These are phyloP conservation scores for Zanthoxylum bungeanum DNA, from an alignment of 345 rosid genomes.

Conservation along the genomic window DNA sequence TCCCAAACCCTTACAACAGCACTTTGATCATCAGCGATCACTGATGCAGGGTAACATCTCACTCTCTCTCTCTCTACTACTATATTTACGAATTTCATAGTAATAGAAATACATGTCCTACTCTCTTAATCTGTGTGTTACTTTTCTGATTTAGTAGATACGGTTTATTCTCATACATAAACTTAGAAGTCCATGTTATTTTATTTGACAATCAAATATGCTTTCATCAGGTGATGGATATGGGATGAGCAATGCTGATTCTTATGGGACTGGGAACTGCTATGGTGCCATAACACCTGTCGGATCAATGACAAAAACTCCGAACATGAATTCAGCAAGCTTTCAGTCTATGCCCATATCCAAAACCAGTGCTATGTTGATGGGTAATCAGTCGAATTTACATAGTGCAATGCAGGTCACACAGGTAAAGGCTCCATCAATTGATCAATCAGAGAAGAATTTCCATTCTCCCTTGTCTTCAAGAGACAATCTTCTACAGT, in stretches of 20 bases:
- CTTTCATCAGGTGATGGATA: constrained; percentile 65
- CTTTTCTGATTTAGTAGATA: not conserved
- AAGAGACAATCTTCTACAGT: constrained; percentile 46
- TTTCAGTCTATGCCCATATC: constrained; percentile 54
- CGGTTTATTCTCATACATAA: not conserved
- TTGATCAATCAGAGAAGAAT: constrained; percentile 52
- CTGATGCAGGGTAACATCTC: constrained; percentile 51
- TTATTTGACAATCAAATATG: constrained; percentile 15
- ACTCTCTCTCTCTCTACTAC: constrained; percentile 6
- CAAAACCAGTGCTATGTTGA: constrained; percentile 46
- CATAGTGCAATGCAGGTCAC: constrained; percentile 47
- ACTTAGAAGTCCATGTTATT: constrained; percentile 9
- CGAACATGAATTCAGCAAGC: constrained; percentile 43
- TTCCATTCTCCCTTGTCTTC: constrained; percentile 47
- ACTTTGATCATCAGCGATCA: constrained; percentile 64
- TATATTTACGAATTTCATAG: too few relatives aligned
- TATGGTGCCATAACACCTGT: constrained; percentile 47
- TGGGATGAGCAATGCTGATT: constrained; percentile 51
- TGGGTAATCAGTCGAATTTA: constrained; percentile 47
- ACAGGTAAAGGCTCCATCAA: constrained; percentile 36
- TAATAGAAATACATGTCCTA: too few relatives aligned
- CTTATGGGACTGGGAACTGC: constrained; percentile 60
- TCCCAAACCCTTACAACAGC: constrained; percentile 57
- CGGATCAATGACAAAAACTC: constrained; percentile 52
- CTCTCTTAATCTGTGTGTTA: not conserved